Percentiles rank a stretch among this genome's conserved stretches.
These are phyloP conservation scores for Saprolegnia diclina DNA, from an alignment of 352 stramenopile genomes.

Conservation along the genomic window DNA sequence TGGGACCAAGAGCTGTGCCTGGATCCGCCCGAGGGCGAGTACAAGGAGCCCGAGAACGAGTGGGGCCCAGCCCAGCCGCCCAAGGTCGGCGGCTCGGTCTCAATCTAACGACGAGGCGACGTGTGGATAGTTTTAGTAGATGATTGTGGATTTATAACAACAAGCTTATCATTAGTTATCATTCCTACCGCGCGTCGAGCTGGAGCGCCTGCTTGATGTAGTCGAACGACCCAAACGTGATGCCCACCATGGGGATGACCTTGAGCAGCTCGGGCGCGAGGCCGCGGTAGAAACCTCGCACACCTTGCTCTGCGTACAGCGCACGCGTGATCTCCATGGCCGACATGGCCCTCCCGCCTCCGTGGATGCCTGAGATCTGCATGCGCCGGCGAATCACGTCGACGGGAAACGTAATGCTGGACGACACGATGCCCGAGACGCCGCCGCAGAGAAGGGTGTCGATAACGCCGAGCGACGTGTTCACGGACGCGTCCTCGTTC, in stretches of 20 bases:
- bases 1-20: slow-evolving; percentile 77
- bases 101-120: slow-evolving; percentile 44
- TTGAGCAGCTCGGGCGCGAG: slow-evolving; percentile 95
- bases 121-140: slow-evolving; percentile 10
- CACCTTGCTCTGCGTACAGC: slow-evolving; percentile 59
- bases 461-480: slow-evolving; percentile 45
- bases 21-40: slow-evolving; percentile 71
- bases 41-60: slow-evolving; percentile 77
- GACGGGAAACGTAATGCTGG: slow-evolving; percentile 92
- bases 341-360: slow-evolving; percentile 36
- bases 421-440: slow-evolving; percentile 86
- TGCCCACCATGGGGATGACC: slow-evolving; percentile 95
- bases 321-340: slow-evolving; percentile 48
- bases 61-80: slow-evolving; percentile 72
- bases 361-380: slow-evolving; percentile 91
- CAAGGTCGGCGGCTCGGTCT: slow-evolving; percentile 74
- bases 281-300: slow-evolving; percentile 81
- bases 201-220: slow-evolving; percentile 87
- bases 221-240: slow-evolving; percentile 95
- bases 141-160: slow-evolving; percentile 28
- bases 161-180: slow-evolving; percentile 30
- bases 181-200: slow-evolving; percentile 40
- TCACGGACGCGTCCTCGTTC: slow-evolving; percentile 18
- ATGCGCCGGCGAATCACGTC: slow-evolving; percentile 91
- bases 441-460: slow-evolving; percentile 90